Conservation (phyloP, 202 grass and related monocot species). For the Digitaria exilis region DNA sequence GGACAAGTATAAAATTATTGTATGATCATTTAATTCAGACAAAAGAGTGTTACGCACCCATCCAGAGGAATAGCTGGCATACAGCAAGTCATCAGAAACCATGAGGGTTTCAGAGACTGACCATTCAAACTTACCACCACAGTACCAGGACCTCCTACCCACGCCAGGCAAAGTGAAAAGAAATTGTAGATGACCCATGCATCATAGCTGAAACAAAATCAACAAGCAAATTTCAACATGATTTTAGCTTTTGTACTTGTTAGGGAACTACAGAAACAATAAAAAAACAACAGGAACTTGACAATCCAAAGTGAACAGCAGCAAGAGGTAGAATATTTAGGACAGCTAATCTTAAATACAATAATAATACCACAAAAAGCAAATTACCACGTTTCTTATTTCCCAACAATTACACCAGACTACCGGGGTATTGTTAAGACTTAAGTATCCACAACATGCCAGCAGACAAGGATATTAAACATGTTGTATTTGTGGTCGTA, state of each 20-base stretch:
- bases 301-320: not conserved
- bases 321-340: not conserved
- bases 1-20: not conserved
- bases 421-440: not conserved
- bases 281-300: not conserved
- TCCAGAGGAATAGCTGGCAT: conserved; percentile 79
- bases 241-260: not conserved
- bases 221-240: conserved; percentile 16
- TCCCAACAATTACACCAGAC: not conserved
- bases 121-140: conserved; percentile 79
- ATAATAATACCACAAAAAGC: not conserved
- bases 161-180: conserved; percentile 89
- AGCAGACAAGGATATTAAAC: not conserved
- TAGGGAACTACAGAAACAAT: not conserved
- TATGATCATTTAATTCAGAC: not conserved
- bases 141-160: conserved; percentile 83
- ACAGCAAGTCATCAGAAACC: conserved; percentile 83
- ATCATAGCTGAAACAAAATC: conserved; percentile 73
- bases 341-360: not conserved
- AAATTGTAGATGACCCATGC: conserved; percentile 95
- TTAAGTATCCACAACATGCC: not conserved
- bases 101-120: conserved; percentile 69
- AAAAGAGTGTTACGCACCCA: conserved; percentile 48
- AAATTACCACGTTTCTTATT: not conserved
- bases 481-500: not conserved